These are phyloP conservation scores for Debaryomyces subglobosus DNA, from an alignment of 1,139 yeast species.

Conservation along the genomic window DNA sequence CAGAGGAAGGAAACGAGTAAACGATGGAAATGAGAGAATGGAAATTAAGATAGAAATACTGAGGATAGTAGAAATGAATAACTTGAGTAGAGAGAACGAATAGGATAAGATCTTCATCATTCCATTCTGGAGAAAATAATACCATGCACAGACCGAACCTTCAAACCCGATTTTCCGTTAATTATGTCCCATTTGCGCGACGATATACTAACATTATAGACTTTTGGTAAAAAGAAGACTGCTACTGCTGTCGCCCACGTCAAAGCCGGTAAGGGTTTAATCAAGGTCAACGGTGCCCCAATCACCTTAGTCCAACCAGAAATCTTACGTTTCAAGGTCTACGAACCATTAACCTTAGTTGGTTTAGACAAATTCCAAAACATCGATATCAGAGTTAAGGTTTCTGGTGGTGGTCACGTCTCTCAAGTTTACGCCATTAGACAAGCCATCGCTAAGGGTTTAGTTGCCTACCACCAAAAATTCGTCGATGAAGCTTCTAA, in stretches of 20 bases:
- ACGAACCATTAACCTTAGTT: constrained; percentile 98
- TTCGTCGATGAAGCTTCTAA: constrained; percentile 99
- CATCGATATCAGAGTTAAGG: constrained; percentile 98
- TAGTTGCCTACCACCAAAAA: constrained; percentile 99
- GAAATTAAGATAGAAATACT: too few relatives aligned
- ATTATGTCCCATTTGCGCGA: not conserved
- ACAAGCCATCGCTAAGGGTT: constrained; percentile 99
- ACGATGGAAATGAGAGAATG: too few relatives aligned
- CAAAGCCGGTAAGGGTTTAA: constrained; percentile 98
- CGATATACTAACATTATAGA: constrained; percentile 57
- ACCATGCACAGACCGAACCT: not conserved
- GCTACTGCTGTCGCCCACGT: constrained; percentile 99
- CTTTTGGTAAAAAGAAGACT: constrained; percentile 99
- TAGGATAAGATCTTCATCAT: too few relatives aligned
- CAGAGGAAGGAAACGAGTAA: not conserved
- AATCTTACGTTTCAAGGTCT: constrained; percentile 98
- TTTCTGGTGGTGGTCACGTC: constrained; percentile 99
- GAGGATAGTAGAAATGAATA: too few relatives aligned
- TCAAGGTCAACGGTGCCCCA: constrained; percentile 99
- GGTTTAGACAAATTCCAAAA: constrained; percentile 99
- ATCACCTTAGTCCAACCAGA: constrained; percentile 99
- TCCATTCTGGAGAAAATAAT: too few relatives aligned
- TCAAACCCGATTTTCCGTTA: not conserved
- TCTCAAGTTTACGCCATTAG: constrained; percentile 99
- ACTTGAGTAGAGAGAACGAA: not conserved